A percentile compares a stretch with the other conserved stretches of the same genome.
phyloP scores from a whole-genome alignment of 2,329 filamentous ascomycete species.

The Gyromitra esculenta region DNA sequence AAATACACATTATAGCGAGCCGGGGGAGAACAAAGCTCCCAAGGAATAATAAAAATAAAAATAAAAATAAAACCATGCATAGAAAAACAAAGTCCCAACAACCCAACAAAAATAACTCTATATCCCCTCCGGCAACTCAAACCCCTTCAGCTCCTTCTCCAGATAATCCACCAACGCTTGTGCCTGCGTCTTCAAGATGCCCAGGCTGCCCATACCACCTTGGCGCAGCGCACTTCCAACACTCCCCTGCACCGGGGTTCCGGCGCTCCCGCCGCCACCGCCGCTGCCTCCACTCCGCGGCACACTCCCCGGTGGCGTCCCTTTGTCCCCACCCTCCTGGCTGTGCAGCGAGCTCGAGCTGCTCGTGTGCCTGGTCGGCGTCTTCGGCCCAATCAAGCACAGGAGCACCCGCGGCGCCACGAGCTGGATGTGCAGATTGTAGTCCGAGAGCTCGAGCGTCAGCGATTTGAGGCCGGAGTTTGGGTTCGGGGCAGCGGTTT shows the following conservation, averaged over 20 bases:
- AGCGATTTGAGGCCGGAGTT: conserved; percentile 56
- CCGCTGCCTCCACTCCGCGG: conserved; percentile 18
- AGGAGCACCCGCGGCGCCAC: conserved; percentile 56
- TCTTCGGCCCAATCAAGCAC: conserved; percentile 57
- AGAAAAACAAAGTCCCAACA: conserved; percentile 28
- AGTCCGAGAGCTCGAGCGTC: conserved; percentile 57
- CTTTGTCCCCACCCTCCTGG: conserved; percentile 51
- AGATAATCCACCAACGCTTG: conserved; percentile 57
- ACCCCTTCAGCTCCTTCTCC: conserved; percentile 56
- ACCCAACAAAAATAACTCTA: conserved; percentile 6
- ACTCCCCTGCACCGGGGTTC: conserved; percentile 47
- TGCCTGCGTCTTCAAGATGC: conserved; percentile 57
- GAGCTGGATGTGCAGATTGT: conserved; percentile 57
- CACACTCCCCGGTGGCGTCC: conserved; percentile 35
- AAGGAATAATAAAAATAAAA: conserved; percentile 30
- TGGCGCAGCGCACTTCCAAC: conserved; percentile 26
- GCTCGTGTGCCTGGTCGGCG: conserved; percentile 52
- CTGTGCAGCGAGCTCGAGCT: conserved; percentile 56
- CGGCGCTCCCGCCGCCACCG: conserved; percentile 14
- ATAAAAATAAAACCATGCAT: conserved; percentile 8
- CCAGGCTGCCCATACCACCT: conserved; percentile 46
- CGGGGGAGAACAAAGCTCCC: background rate
- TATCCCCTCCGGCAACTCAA: conserved; percentile 55
- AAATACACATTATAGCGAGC: conserved; percentile 3
- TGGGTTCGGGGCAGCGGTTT: conserved; percentile 32